phyloP scores from a whole-genome alignment of 169 alveolate species.

The Plasmodium coatneyi region DNA sequence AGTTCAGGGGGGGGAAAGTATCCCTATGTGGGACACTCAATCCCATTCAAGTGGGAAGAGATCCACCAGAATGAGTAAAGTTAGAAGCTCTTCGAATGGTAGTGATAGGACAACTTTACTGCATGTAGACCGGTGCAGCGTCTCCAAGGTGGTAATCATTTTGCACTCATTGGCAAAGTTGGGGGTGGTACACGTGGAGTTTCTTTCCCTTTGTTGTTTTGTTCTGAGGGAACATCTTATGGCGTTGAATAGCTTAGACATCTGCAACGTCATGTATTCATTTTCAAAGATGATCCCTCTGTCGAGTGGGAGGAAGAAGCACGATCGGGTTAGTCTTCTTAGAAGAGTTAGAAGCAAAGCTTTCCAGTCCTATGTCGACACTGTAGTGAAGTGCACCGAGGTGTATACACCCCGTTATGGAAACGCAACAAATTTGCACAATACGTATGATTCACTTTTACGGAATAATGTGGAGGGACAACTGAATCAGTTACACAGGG shows the following conservation, averaged over 20 bases:
- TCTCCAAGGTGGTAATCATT: constrained; percentile 32
- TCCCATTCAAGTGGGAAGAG: not conserved
- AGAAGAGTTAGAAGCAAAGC: not conserved
- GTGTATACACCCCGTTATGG: not conserved
- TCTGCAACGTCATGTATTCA: constrained; percentile 41
- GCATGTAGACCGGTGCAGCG: not conserved
- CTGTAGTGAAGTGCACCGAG: not conserved
- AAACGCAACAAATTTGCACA: not conserved
- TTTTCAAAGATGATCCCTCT: not conserved
- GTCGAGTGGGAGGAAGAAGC: not conserved
- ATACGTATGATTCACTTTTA: not conserved
- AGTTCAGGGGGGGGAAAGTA: not conserved
- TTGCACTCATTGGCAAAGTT: constrained; percentile 20
- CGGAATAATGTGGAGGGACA: not conserved
- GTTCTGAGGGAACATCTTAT: constrained; percentile 16
- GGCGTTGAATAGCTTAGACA: constrained; percentile 27
- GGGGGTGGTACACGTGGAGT: constrained; percentile 35
- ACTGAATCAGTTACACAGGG: not conserved
- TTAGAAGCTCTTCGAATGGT: not conserved
- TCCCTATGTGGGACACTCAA: not conserved
- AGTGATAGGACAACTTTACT: not conserved
- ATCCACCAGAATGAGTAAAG: not conserved
- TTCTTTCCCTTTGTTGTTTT: not conserved
- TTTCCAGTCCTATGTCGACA: constrained; percentile 1
- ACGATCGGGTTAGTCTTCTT: not conserved